phyloP scores from a whole-genome alignment of 2,329 filamentous ascomycete species.

The Coniella lustricola region DNA sequence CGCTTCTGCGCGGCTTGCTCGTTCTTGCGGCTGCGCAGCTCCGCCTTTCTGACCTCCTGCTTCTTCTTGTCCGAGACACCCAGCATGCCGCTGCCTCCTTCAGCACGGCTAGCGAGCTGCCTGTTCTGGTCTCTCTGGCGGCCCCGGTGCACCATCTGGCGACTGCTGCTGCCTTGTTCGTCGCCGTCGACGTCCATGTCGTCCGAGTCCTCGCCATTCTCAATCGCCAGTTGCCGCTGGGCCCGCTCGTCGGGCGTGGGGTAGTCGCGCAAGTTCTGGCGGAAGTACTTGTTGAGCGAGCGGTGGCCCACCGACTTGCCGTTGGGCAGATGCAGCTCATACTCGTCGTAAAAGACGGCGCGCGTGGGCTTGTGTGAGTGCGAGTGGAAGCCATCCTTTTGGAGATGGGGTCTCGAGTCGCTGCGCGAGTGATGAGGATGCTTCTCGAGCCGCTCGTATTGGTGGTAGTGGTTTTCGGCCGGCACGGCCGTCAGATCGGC shows the following conservation, averaged over 20 bases:
- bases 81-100: constrained; percentile 69
- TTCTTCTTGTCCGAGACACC: constrained; percentile 73
- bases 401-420: constrained; percentile 65
- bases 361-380: constrained; percentile 70
- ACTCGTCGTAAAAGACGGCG: constrained; percentile 84
- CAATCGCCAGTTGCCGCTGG: constrained; percentile 54
- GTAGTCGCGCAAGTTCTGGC: constrained; percentile 84
- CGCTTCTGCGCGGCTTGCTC: constrained; percentile 55
- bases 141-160: constrained; percentile 28
- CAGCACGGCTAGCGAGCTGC: constrained; percentile 58
- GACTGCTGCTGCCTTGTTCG: constrained; percentile 19
- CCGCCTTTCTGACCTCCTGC: constrained; percentile 55
- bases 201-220: constrained; percentile 28
- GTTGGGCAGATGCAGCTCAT: constrained; percentile 86
- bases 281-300: constrained; percentile 79
- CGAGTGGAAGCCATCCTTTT: constrained; percentile 72
- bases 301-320: constrained; percentile 87
- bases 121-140: constrained; percentile 38
- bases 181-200: constrained; percentile 38
- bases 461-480: constrained; percentile 62
- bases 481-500: constrained; percentile 75
- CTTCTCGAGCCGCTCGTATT: constrained; percentile 64
- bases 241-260: constrained; percentile 71
- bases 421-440: constrained; percentile 69
- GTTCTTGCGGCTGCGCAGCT: constrained; percentile 62